Base-by-base conservation (phyloP, 345 rosid genomes). In the Dipteronia dyeriana region DNA sequence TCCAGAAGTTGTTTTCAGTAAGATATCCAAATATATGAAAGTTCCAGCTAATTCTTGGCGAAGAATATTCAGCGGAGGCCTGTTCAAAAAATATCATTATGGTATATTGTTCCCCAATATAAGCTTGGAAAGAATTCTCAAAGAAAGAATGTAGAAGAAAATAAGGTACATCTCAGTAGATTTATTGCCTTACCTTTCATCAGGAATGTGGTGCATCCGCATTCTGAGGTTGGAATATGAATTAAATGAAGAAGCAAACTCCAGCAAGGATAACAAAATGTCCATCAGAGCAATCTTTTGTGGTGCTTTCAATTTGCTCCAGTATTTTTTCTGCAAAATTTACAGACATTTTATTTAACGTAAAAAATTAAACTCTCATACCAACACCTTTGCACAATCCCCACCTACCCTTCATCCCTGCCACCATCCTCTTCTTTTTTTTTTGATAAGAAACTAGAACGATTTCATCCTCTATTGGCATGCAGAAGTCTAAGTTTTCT, bases 11-110 rank as follows among this genome's bases (percentile, higher is more conserved):
- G 97, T 84, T 82, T 92, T 96, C 79, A 92, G 98, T 76, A 96
- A 88, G 76, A 96, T 88, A 68, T 96, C 98, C 68, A 94, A 82
- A 88, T 94, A 96, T 78, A 96, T 87, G 79, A 83, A 82, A 39
- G 97, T 89, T 80, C 95, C 99, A 51, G 91, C 89, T 45, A 92
- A 82, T 85, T 96, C 99, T 86, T 96, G 98, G 47, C 97, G 97
- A 76, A 96, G 90, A 82, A 96, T 97, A 85, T 94, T 96, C 78
- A 84, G 76, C 75, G 99, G 97, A 47, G 97, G 97, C 91, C 99
- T 96, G 94, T 79, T 71, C 73, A 49, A 66, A 71, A 77, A 38
- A 38, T 67, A 71, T 47, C 49, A 60, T 70, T 51, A 67, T 68
- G 26, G 49, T 49, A 71, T 43, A 79, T 7, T 26, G 22, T 78